Percentiles rank a stretch among this genome's conserved stretches.
Evolutionary conservation across 2,329 filamentous ascomycete species (phyloP).

Genomic region (Fulvia fulva): DNA sequence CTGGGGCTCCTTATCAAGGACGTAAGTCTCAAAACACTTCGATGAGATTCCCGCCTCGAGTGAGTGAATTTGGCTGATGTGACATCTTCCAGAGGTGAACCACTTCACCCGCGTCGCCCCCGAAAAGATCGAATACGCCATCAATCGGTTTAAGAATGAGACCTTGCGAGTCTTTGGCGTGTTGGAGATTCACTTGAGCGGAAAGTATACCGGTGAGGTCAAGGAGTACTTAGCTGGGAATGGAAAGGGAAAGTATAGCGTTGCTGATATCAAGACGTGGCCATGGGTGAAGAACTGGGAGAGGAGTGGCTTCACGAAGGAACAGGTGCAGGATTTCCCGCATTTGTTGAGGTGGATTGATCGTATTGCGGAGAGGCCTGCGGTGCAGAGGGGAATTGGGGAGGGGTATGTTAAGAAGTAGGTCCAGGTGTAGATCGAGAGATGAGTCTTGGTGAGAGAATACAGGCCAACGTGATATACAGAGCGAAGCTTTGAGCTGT

Average conservation of each 20-base stretch:
- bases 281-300: constrained; percentile 49
- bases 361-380: constrained; percentile 46
- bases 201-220: constrained; percentile 48
- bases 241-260: constrained; percentile 53
- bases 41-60: too few relatives aligned
- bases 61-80: too few relatives aligned
- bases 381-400: constrained; percentile 46
- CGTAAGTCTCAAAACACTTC: too few relatives aligned
- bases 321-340: constrained; percentile 50
- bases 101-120: constrained; percentile 45
- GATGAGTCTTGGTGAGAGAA: not conserved
- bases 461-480: not conserved
- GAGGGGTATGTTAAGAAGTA: constrained; percentile 33
- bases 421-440: not conserved
- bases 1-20: constrained; percentile 42
- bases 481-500: not conserved
- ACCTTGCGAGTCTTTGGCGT: constrained; percentile 51
- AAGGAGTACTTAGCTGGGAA: constrained; percentile 52
- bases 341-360: constrained; percentile 53
- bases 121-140: constrained; percentile 49
- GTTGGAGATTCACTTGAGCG: constrained; percentile 52
- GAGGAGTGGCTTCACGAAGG: constrained; percentile 40
- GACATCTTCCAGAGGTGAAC: too few relatives aligned
- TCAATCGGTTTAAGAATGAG: constrained; percentile 51
- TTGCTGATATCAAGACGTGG: constrained; percentile 53